Conservation (phyloP, 139 green algal species). For the Parachlorella kessleri region DNA sequence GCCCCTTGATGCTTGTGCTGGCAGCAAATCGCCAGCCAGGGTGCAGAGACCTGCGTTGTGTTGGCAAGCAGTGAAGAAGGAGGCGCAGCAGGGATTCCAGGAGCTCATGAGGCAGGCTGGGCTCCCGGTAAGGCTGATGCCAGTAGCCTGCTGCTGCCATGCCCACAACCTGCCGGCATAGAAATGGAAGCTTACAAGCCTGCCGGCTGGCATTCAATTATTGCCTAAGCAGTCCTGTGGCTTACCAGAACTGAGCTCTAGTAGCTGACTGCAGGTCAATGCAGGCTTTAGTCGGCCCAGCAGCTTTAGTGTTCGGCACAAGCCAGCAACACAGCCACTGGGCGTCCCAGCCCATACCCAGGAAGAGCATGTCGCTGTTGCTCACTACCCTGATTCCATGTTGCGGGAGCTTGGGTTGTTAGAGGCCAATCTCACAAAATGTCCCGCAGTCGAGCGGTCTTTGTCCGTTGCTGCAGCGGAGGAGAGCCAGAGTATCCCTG, state of each 20-base stretch:
- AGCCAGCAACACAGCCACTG: background rate
- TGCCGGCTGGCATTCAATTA: background rate
- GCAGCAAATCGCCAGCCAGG: too few species aligned
- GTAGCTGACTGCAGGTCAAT: conserved; percentile 6
- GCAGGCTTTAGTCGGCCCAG: conserved; percentile 11
- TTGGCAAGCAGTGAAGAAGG: conserved; percentile 23
- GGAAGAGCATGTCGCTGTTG: background rate
- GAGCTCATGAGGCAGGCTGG: conserved; percentile 6
- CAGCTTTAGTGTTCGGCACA: conserved; percentile 25
- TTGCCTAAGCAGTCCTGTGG: too few species aligned
- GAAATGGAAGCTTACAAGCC: too few species aligned
- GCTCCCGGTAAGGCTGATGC: background rate
- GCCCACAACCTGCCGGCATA: too few species aligned
- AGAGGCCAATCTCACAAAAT: background rate
- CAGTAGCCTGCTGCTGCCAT: background rate
- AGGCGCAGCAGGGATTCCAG: conserved; percentile 19
- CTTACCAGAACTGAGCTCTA: too few species aligned
- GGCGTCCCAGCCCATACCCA: background rate
- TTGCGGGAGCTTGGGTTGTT: background rate
- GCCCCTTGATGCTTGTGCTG: too few species aligned
- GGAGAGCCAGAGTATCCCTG: background rate
- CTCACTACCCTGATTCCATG: background rate
- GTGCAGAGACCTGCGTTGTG: too few species aligned
- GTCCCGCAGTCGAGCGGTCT: background rate
- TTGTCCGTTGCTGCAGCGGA: background rate